phyloP scores from a whole-genome alignment of 306 rosid species.

The Crotalaria pallida region DNA sequence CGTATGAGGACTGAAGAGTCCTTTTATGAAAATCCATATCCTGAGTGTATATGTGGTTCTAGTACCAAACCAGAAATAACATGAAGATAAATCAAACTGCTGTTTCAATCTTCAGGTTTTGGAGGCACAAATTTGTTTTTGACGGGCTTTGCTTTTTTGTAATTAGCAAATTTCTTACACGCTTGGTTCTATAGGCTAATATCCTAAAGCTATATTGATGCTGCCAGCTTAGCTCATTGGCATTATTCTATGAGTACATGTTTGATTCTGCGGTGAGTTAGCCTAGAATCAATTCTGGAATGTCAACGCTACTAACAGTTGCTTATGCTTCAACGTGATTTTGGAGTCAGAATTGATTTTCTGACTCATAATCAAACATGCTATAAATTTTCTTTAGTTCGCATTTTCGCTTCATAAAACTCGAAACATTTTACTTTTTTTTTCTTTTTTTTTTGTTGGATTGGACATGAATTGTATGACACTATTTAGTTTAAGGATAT shows the following conservation, averaged over 20 bases:
- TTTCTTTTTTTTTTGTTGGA: background rate
- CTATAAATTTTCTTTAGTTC: background rate
- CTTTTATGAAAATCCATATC: constrained; percentile 83
- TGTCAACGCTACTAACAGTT: no score
- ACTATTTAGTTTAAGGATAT: background rate
- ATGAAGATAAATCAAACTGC: constrained; percentile 18
- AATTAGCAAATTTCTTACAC: constrained; percentile 9
- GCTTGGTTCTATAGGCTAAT: background rate
- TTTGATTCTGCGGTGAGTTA: no score
- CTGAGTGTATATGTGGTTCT: constrained; percentile 83
- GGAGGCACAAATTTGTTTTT: constrained; percentile 12
- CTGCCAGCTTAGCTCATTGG: background rate
- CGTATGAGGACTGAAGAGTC: constrained; percentile 82
- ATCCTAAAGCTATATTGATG: background rate
- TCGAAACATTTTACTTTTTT: background rate
- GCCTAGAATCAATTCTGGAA: no score
- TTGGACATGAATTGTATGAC: background rate
- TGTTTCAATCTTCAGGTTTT: constrained; percentile 12
- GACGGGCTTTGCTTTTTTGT: constrained; percentile 2
- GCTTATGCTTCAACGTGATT: no score
- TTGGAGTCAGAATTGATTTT: no score
- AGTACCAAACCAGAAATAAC: constrained; percentile 31
- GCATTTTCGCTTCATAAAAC: background rate
- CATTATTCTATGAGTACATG: no score
- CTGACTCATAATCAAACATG: no score